A percentile compares a stretch with the other conserved stretches of the same genome.
Conservation (phyloP, 2,329 filamentous ascomycete genomes). For the Microascus cirrosus region DNA sequence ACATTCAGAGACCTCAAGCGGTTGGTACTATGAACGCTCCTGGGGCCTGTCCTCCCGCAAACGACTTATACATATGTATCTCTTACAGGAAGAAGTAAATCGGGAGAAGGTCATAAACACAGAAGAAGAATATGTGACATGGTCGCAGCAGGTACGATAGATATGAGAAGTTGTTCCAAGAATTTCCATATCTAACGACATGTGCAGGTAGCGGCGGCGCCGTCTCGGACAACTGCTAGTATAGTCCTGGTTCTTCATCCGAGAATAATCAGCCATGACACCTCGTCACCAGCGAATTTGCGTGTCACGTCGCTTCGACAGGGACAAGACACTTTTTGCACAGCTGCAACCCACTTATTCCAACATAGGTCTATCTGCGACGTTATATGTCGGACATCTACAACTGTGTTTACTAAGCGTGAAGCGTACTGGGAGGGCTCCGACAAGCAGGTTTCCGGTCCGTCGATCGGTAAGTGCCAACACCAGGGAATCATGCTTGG, state of each 20-base stretch:
- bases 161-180: not conserved
- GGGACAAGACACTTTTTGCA: not conserved
- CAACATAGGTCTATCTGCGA: conserved; percentile 1
- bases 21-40: not conserved
- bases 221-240: not conserved
- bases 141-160: not conserved
- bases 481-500: not conserved
- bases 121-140: not conserved
- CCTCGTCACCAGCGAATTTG: not conserved
- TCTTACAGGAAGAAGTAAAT: not conserved
- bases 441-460: not conserved
- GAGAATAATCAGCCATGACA: not conserved
- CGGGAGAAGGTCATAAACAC: not conserved
- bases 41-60: not conserved
- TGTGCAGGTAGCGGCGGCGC: not conserved
- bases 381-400: not conserved
- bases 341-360: not conserved
- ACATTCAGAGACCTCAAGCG: not conserved
- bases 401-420: not conserved
- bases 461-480: not conserved
- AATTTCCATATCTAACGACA: not conserved
- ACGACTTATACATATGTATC: not conserved
- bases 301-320: not conserved
- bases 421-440: not conserved
- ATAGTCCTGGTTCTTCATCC: not conserved